phyloP scores from a whole-genome alignment of 306 rosid genomes.

The Begonia peltatifolia region DNA sequence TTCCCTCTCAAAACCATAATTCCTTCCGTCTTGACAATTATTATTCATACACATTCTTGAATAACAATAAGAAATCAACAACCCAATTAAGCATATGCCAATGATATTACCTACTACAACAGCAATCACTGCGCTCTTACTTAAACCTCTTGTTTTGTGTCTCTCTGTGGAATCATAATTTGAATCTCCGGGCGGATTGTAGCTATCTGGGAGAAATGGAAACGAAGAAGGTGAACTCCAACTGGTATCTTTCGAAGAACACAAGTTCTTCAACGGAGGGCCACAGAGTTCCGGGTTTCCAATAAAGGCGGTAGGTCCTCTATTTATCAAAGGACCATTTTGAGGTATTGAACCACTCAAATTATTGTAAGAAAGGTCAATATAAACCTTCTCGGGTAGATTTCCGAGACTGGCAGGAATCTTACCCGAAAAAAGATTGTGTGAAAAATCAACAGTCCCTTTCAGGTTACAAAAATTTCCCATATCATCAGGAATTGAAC shows the following conservation, averaged over 20 bases:
- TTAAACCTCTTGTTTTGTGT: conserved; percentile 41
- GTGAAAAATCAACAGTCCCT: conserved; percentile 92
- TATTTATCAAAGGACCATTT: conserved; percentile 86
- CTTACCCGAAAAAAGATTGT: conserved; percentile 62
- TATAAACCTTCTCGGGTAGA: conserved; percentile 94
- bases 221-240: conserved; percentile 51
- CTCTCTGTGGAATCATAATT: conserved; percentile 18
- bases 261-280: conserved; percentile 83
- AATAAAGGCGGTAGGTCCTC: conserved; percentile 98
- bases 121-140: conserved; percentile 55
- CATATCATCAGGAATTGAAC: conserved; percentile 63
- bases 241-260: conserved; percentile 42
- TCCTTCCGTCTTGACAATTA: conserved; percentile 32
- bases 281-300: conserved; percentile 92
- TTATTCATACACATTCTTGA: conserved; percentile 49
- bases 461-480: conserved; percentile 75
- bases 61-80: conserved; percentile 78
- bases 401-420: conserved; percentile 84
- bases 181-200: conserved; percentile 24
- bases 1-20: conserved; percentile 28
- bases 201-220: conserved; percentile 53
- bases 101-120: conserved; percentile 68
- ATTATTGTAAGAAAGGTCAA: conserved; percentile 78
- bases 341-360: conserved; percentile 88
- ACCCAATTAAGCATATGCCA: conserved; percentile 79